Evolutionary conservation across 2,329 filamentous ascomycete species (phyloP).

Genomic region (Didymellaceae sp.): DNA sequence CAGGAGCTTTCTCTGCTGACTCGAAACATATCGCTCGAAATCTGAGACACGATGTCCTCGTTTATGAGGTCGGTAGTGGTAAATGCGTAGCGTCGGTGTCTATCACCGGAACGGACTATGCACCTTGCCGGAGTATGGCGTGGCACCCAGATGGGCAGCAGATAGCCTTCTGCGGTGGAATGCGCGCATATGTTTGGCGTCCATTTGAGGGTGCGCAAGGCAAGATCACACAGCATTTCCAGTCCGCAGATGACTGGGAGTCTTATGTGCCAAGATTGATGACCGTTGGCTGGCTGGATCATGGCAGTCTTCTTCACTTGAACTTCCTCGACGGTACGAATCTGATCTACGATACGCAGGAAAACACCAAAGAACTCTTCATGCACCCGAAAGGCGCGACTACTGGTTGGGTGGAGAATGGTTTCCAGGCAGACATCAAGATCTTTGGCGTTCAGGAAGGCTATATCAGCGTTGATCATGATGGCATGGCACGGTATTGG

Average conservation of each 20-base stretch:
- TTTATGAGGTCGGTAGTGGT: slow-evolving; percentile 29
- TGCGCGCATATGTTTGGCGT: slow-evolving; percentile 32
- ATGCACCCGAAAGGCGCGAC: slow-evolving; percentile 22
- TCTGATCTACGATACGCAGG: slow-evolving; percentile 32
- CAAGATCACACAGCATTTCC: slow-evolving; percentile 28
- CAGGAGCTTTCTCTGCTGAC: slow-evolving; percentile 35
- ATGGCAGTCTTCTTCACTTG: slow-evolving; percentile 26
- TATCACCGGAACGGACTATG: no score
- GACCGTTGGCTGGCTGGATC: slow-evolving; percentile 26
- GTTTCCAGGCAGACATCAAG: slow-evolving; percentile 24
- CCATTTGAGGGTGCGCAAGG: slow-evolving; percentile 28
- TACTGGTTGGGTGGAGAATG: slow-evolving; percentile 7
- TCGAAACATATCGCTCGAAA: slow-evolving; percentile 37
- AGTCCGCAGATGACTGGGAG: slow-evolving; percentile 13
- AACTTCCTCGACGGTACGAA: slow-evolving; percentile 28
- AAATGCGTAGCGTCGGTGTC: slow-evolving; percentile 18
- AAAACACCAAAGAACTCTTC: slow-evolving; percentile 38
- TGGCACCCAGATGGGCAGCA: slow-evolving; percentile 35
- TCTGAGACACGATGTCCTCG: slow-evolving; percentile 24
- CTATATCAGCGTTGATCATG: slow-evolving; percentile 36
- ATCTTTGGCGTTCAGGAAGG: slow-evolving; percentile 14
- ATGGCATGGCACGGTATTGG: slow-evolving; percentile 35
- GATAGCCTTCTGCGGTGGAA: slow-evolving; percentile 30
- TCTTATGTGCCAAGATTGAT: slow-evolving; percentile 15
- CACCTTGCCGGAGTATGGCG: slow-evolving; percentile 27